Conservation (phyloP, 2,329 filamentous ascomycete genomes). For the Rhinocladiella mackenziei region DNA sequence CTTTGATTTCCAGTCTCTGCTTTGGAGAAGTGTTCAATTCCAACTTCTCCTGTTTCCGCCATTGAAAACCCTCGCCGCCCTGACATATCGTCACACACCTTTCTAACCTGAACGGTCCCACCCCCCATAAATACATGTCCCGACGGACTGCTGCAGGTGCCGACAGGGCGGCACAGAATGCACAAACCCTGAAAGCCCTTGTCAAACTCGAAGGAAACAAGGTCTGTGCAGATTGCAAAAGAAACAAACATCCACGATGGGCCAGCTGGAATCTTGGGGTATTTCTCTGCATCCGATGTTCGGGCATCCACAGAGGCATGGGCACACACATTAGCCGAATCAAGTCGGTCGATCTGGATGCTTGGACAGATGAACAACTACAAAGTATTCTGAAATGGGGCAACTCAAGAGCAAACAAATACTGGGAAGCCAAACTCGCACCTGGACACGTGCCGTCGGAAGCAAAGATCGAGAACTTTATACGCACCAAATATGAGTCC, state of each 20-base stretch:
- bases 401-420: constrained; percentile 92
- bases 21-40: not conserved
- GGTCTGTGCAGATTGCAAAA: constrained; percentile 96
- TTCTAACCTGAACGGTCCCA: not conserved
- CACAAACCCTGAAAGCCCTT: constrained; percentile 87
- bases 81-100: not conserved
- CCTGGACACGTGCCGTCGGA: constrained; percentile 89
- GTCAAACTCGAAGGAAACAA: constrained; percentile 95
- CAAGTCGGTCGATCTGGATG: constrained; percentile 95
- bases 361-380: constrained; percentile 97
- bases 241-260: constrained; percentile 98
- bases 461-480: constrained; percentile 99
- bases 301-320: constrained; percentile 97
- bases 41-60: not conserved
- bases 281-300: constrained; percentile 97
- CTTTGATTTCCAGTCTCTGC: not conserved
- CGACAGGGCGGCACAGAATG: constrained; percentile 88
- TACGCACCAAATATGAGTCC: constrained; percentile 96
- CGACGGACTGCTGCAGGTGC: constrained; percentile 54
- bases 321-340: constrained; percentile 97
- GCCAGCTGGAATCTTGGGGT: constrained; percentile 98
- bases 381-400: constrained; percentile 94
- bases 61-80: not conserved
- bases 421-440: constrained; percentile 95
- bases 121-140: constrained; percentile 18